Base-by-base conservation (phyloP, 1,284 basidiomycete species). In the Naganishia cerealis region DNA sequence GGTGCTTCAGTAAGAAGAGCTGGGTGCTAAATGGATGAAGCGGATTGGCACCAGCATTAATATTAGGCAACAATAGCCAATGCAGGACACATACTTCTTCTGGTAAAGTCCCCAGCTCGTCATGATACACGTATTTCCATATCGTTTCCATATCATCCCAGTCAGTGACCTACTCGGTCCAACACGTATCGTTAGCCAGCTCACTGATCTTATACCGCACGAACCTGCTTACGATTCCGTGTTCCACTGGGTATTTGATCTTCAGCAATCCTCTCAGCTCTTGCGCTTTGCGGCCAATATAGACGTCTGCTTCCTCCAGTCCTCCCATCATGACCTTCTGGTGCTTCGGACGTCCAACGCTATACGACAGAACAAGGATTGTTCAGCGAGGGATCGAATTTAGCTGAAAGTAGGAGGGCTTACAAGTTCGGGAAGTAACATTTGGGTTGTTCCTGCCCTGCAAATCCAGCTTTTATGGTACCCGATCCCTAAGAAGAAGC, bases 101-200 rank as follows among this genome's bases (percentile, higher is more conserved):
- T 75, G 91, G 93, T 74, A 96, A 82, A 9, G 94, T 96, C 42
- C 91, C 90, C 59, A 98, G 84, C 74, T 96, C 94, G 78, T 96
- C 93, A 21, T 90, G 88, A 78, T 97, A 98, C 55, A 97, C 90
- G 88, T 92, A 94, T 72, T 86, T 90, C 94, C 94, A 97, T 85
- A 97, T 95, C 67, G 91, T 87, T 80, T 97, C 94, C 94, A 97
- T 97, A 77, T 97, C 94, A 78, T 97, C 94, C 94, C 94, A 97
- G 82, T 97, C 92, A 36, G 90, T 92, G 6, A 94, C 72, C 72
- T 73, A 56, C 3, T 12, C 5, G 1, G n/a, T 0, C 18, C 36
- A 24, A 16, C 7, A 18, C 3, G 2, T 18, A 13, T 40, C 9
- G 40, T 62, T 21, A 48, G 42, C 10, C 36, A 16, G 43, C 24